A percentile compares a stretch with the other conserved stretches of the same genome.
phyloP scores from a whole-genome alignment of 345 rosid genomes.

The Isatis tinctoria region DNA sequence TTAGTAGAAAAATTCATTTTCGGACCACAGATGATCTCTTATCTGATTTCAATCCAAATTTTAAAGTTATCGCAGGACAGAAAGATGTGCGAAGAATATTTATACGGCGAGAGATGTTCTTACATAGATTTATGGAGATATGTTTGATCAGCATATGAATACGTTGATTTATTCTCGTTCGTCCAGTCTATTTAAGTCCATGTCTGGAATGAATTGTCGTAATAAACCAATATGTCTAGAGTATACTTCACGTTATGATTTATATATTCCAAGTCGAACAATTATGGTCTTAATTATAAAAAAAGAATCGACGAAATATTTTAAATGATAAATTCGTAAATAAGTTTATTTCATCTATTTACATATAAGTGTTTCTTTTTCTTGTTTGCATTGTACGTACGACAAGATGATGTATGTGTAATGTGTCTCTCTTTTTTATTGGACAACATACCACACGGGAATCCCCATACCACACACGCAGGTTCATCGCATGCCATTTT shows the following conservation, averaged over 20 bases:
- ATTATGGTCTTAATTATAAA: neutral
- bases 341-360: neutral
- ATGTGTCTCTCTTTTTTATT: neutral
- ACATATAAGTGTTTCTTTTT: neutral
- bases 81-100: neutral
- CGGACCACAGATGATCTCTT: neutral
- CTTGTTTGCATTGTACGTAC: neutral
- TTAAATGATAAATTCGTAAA: neutral
- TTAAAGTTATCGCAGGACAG: neutral
- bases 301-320: neutral
- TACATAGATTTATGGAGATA: neutral
- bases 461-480: neutral
- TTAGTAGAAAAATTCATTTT: neutral
- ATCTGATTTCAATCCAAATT: neutral
- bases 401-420: neutral
- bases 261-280: neutral
- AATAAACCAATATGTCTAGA: no score
- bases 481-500: slow-evolving; percentile 3
- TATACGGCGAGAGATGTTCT: neutral
- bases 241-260: neutral
- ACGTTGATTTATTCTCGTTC: neutral
- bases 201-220: neutral
- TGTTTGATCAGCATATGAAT: neutral
- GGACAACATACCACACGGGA: slow-evolving; percentile 6
- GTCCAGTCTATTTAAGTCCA: neutral